phyloP scores from a whole-genome alignment of 2,329 filamentous ascomycete species.

The Nemania sp. region DNA sequence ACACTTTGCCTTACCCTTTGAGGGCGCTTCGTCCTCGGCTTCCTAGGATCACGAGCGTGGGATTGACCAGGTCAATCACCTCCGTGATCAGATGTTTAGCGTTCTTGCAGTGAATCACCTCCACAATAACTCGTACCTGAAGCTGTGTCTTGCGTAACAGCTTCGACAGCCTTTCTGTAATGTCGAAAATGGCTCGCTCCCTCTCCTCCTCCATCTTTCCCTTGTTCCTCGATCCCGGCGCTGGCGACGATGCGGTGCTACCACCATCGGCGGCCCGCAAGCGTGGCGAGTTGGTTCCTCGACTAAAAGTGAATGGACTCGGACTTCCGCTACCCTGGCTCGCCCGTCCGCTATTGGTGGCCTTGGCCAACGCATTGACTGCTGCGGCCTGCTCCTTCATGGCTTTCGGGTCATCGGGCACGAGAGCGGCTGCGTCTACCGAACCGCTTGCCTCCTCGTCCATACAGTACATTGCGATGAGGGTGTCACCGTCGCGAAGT shows the following conservation, averaged over 20 bases:
- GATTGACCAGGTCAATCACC: slow-evolving; percentile 91
- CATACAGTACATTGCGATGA: slow-evolving; percentile 90
- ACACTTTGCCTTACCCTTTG: slow-evolving; percentile 73
- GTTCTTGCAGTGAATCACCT: slow-evolving; percentile 98
- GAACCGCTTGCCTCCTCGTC: slow-evolving; percentile 79
- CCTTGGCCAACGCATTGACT: slow-evolving; percentile 64
- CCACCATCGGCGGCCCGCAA: slow-evolving; percentile 44
- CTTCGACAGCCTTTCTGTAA: slow-evolving; percentile 83
- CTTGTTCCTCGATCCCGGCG: slow-evolving; percentile 54
- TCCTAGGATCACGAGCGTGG: slow-evolving; percentile 90
- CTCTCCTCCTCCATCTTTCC: slow-evolving; percentile 76
- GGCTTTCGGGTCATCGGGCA: slow-evolving; percentile 73
- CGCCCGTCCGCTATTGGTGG: slow-evolving; percentile 30
- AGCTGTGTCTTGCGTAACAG: slow-evolving; percentile 87
- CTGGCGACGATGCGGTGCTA: slow-evolving; percentile 50
- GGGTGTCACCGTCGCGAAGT: slow-evolving; percentile 88
- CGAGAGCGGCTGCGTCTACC: slow-evolving; percentile 53
- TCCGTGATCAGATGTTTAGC: slow-evolving; percentile 95
- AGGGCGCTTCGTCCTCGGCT: slow-evolving; percentile 88
- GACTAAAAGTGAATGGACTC: slow-evolving; percentile 35
- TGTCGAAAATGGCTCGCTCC: slow-evolving; percentile 76
- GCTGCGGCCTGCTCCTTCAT: slow-evolving; percentile 77
- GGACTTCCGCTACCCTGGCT: slow-evolving; percentile 33
- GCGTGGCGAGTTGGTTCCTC: slow-evolving; percentile 42
- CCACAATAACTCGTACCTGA: slow-evolving; percentile 90